Evolutionary conservation across 805 yeast species (phyloP).

Genomic region (Hanseniaspora mollemarum): DNA sequence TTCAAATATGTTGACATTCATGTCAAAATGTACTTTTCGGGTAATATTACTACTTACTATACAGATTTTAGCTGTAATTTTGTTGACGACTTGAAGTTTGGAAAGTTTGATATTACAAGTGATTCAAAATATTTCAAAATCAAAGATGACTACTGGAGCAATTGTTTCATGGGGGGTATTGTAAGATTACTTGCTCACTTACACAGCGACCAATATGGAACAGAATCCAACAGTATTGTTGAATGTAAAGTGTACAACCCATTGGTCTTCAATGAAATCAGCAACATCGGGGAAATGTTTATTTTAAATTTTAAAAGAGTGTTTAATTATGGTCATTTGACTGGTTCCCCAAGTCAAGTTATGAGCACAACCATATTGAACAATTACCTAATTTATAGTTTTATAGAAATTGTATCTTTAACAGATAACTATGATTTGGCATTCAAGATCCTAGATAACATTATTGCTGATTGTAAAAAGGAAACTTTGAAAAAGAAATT

Average conservation of each 20-base stretch:
- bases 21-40: constrained; percentile 65
- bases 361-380: constrained; percentile 27
- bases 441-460: constrained; percentile 22
- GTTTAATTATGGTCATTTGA: constrained; percentile 26
- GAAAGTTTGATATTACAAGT: constrained; percentile 26
- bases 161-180: constrained; percentile 48
- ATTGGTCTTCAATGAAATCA: constrained; percentile 33
- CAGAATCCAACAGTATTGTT: constrained; percentile 60
- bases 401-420: constrained; percentile 26
- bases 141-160: constrained; percentile 51
- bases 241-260: constrained; percentile 81
- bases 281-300: constrained; percentile 26
- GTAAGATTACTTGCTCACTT: constrained; percentile 49
- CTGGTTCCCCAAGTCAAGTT: constrained; percentile 28
- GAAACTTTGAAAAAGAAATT: constrained; percentile 25
- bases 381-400: constrained; percentile 28
- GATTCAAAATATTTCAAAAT: constrained; percentile 20
- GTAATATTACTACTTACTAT: constrained; percentile 48
- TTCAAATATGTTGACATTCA: constrained; percentile 56
- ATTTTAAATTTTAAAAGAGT: constrained; percentile 26
- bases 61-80: constrained; percentile 22
- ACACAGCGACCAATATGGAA: constrained; percentile 44
- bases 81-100: constrained; percentile 12
- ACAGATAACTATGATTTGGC: constrained; percentile 25
- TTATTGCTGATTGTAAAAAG: constrained; percentile 19